These are phyloP conservation scores for Boletus tylopilopsis DNA, from an alignment of 768 basidiomycete species.

Conservation along the genomic window DNA sequence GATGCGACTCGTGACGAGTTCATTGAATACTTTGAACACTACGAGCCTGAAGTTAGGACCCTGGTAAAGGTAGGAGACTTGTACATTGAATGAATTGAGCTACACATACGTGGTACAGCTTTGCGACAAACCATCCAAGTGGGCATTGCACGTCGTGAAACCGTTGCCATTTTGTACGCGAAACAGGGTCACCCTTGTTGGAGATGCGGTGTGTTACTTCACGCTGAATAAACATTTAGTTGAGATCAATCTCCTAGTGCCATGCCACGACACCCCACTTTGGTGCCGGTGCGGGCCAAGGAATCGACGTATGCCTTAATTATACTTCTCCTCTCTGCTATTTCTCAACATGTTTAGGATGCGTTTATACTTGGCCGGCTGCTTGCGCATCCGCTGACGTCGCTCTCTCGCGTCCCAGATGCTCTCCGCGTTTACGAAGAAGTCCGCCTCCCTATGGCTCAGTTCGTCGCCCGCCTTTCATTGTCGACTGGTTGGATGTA, in stretches of 20 bases:
- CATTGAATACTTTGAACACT: conserved; percentile 25
- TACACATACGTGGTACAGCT: too few species aligned
- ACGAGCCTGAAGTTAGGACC: conserved; percentile 35
- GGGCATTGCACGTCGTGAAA: conserved; percentile 43
- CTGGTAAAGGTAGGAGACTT: conserved; percentile 34
- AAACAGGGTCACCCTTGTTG: conserved; percentile 42
- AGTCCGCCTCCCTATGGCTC: conserved; percentile 12
- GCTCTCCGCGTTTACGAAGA: conserved; percentile 12
- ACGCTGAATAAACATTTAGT: too few species aligned
- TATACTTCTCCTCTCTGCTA: not conserved
- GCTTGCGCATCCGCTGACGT: conserved; percentile 17
- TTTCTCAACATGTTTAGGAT: conserved; percentile 7
- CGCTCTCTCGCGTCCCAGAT: conserved; percentile 1
- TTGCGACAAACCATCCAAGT: conserved; percentile 36
- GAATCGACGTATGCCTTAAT: conserved; percentile 16
- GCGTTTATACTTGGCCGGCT: conserved; percentile 23
- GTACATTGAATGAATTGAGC: too few species aligned
- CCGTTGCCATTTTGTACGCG: conserved; percentile 38
- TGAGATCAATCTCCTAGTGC: too few species aligned
- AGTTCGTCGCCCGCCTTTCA: conserved; percentile 14
- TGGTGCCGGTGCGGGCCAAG: conserved; percentile 25
- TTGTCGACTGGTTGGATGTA: conserved; percentile 16
- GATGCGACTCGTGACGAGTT: conserved; percentile 35
- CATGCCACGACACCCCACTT: conserved; percentile 26
- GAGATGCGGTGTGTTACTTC: conserved; percentile 41